Conservation (phyloP, 2,329 filamentous ascomycete species). For the Ceratocystis variospora region DNA sequence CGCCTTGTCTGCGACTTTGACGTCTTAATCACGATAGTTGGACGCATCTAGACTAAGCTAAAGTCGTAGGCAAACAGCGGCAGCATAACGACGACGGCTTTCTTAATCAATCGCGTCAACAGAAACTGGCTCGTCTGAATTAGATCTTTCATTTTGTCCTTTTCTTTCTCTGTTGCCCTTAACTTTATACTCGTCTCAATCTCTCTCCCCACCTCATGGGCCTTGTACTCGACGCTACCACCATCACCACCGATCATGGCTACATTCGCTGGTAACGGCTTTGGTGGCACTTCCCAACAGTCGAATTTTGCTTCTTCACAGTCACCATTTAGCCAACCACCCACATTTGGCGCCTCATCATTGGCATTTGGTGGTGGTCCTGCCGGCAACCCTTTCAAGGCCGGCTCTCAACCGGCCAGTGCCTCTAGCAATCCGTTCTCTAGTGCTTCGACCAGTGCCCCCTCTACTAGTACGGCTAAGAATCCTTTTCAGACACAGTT, state of each 20-base stretch:
- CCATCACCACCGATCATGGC: slow-evolving; percentile 14
- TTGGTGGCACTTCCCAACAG: slow-evolving; percentile 7
- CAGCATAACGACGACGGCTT: too few relatives aligned
- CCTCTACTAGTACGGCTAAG: not conserved
- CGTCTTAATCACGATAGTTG: too few relatives aligned
- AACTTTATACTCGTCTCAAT: not conserved
- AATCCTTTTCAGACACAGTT: slow-evolving; percentile 14
- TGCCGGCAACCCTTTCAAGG: slow-evolving; percentile 13
- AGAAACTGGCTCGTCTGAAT: too few relatives aligned
- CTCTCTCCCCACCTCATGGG: not conserved
- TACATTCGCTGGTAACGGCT: slow-evolving; percentile 17
- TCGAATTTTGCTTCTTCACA: slow-evolving; percentile 12
- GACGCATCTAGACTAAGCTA: too few relatives aligned
- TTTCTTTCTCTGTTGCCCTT: not conserved
- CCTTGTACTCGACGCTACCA: not conserved
- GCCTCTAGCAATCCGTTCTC: slow-evolving; percentile 13
- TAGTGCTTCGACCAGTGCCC: not conserved
- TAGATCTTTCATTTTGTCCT: not conserved
- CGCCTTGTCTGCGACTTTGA: too few relatives aligned
- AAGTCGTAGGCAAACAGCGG: too few relatives aligned
- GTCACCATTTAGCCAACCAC: slow-evolving; percentile 16
- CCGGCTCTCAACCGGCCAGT: not conserved
- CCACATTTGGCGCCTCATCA: not conserved
- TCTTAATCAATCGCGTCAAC: too few relatives aligned
- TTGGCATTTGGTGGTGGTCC: not conserved